Percentiles rank a stretch among this genome's conserved stretches.
Conservation (phyloP, 176 grass and related monocot species). For the Paspalum vaginatum region DNA sequence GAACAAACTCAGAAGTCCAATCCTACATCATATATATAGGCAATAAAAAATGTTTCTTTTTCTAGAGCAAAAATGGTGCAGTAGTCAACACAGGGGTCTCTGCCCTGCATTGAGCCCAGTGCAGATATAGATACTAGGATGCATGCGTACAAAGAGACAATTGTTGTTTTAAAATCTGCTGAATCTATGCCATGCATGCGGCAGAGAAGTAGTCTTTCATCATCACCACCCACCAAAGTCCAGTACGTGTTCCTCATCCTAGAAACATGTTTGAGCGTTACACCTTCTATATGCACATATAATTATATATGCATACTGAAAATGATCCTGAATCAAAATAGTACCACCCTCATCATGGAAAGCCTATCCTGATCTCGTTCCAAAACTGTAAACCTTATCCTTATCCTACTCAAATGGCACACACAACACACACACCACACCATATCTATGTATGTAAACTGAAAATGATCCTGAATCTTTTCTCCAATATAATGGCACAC, state of each 20-base stretch:
- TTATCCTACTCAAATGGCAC: not conserved
- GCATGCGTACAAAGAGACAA: constrained; percentile 23
- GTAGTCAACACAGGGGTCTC: constrained; percentile 10
- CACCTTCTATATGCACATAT: not conserved
- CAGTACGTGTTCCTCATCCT: not conserved
- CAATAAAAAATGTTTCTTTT: not conserved
- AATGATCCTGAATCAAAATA: not conserved
- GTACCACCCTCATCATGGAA: not conserved
- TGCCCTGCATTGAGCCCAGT: constrained; percentile 3
- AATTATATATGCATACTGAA: not conserved
- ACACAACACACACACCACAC: too few relatives aligned
- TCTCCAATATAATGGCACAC: too few relatives aligned
- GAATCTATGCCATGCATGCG: not conserved
- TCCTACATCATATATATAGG: not conserved
- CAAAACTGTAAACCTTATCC: not conserved
- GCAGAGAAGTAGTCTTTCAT: too few relatives aligned
- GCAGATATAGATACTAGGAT: not conserved
- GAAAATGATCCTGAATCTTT: too few relatives aligned
- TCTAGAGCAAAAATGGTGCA: constrained; percentile 13
- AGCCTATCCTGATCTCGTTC: not conserved
- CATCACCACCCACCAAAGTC: not conserved
- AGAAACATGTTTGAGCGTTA: not conserved
- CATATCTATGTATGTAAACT: too few relatives aligned
- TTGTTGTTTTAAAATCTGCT: not conserved
- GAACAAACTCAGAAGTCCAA: constrained; percentile 18